Evolutionary conservation across 176 grass and related monocot genomes (phyloP), one percentile per base, ranked within the genome.

Genomic region (Rhynchospora tenuis): DNA sequence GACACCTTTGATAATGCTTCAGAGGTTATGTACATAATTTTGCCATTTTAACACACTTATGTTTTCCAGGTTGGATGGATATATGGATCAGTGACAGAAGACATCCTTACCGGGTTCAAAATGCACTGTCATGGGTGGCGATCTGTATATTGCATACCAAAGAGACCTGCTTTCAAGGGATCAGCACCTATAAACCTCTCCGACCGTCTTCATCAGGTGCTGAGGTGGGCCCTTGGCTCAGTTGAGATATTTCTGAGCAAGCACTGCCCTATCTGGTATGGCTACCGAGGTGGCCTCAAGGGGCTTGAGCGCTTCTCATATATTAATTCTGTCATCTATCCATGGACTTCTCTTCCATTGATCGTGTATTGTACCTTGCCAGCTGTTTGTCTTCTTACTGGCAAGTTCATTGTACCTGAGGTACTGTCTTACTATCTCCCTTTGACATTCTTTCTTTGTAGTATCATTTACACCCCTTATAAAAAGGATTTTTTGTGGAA

Each of bases 201-300:
- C 0, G 88, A 90, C 27, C 88, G 88, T 60, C 84, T 90, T 67
- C 80, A 90, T 60, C 88, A 90, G 85, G 88, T 90, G 47, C 59
- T 90, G 55, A 64, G 88, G 69, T 90, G 88, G 88, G 88, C 88
- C 31, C 84, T 90, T 29, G 88, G 88, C 52, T 90, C 88, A 28
- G 88, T 90, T 12, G 88, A 90, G 80, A 90, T 90, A 38, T 90
- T 90, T 83, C 80, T 90, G 16, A 90, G 88, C 88, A 86, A 86
- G 88, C 88, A 90, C 68, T 90, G 88, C n/a, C 88, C 88, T 4
- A 86, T 90, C 59, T 90, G 88, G 88, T 90, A 90, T 72, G 88
- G 88, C 29, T 90, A 90, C 51, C 59, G 84, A 84, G 84, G 88
- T 44, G 88, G 88, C 48, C 65, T 90, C 46, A 90, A 90, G 80